Evolutionary conservation across 768 basidiomycete genomes (phyloP), one percentile per base, ranked within the genome.

Genomic region (Mycena haematopus): DNA sequence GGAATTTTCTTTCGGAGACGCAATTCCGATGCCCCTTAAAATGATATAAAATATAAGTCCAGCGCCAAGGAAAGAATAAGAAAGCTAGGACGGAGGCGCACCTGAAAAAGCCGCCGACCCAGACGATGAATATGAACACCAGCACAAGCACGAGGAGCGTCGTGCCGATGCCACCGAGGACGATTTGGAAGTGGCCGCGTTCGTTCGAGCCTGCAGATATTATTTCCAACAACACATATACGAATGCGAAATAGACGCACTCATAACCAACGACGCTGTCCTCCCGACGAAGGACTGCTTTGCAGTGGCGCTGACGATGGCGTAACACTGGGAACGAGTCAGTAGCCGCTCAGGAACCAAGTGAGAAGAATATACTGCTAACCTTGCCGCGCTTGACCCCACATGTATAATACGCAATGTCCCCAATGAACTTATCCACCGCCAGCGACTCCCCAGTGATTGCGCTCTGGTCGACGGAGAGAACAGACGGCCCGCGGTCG

Each of bases 381-480:
- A 57, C 69, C 65, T 72, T 78, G 22, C 78, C 78, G 45, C 78
- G 75, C 69, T 78, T 79, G 44, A 68, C 63, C 42, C 69, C 70
- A 29, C 71, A 73, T 1, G 80, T 78, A 67, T 80, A 81, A 68
- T 76, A 81, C 8, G 76, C 75, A 15, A 73, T 69, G 51, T 82
- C 81, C 29, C 77, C 79, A 33, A 80, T 56, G 56, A 71, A 80
- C 65, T 83, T 83, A 67, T 82, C 80, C 24, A 78, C 77, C 13
- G 82, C 79, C 15, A 83, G 74, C 21, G 77, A 78, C 66, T 83
- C 82, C 33, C 81, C 81, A 0, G 81, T 82, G 52, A 82, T 80
- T 17, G 80, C 80, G 31, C 75, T 76, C 65, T 83, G 81, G 65
- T 83, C 81, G 35, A 79, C 77, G 17, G 78, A 74, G 61, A 72